phyloP scores from a whole-genome alignment of 2,329 filamentous ascomycete species.

The Ascocoryne sarcoides region DNA sequence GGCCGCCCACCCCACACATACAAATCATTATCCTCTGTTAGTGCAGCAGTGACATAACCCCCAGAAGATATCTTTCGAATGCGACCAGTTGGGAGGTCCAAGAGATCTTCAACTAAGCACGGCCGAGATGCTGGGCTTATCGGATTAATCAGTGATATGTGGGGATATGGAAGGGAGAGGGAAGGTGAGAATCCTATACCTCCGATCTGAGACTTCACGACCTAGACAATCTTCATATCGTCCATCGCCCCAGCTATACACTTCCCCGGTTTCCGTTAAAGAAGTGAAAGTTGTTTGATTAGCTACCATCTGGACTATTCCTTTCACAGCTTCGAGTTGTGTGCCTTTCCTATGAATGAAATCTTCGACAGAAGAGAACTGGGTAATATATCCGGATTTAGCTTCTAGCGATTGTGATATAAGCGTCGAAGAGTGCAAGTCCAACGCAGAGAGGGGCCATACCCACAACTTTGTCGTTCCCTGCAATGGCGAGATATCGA shows the following conservation, averaged over 20 bases:
- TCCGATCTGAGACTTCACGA: constrained; percentile 31
- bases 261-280: constrained; percentile 29
- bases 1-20: constrained; percentile 51
- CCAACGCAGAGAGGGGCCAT: too few species aligned
- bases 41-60: constrained; percentile 48
- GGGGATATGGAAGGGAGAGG: neutral
- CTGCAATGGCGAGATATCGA: constrained; percentile 27
- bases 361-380: constrained; percentile 14
- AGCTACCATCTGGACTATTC: constrained; percentile 23
- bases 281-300: constrained; percentile 32
- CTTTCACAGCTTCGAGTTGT: constrained; percentile 1
- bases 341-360: constrained; percentile 5
- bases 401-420: neutral
- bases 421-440: too few species aligned
- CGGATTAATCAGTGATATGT: neutral
- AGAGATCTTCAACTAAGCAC: constrained; percentile 39
- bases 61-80: constrained; percentile 44
- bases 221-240: constrained; percentile 50
- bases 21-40: constrained; percentile 48
- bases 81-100: constrained; percentile 40
- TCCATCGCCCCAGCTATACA: constrained; percentile 45
- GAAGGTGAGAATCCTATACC: constrained; percentile 5
- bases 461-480: constrained; percentile 26
- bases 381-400: constrained; percentile 5
- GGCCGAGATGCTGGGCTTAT: constrained; percentile 40